phyloP scores from a whole-genome alignment of 768 basidiomycete genomes.

The Tulasnella sp. region DNA sequence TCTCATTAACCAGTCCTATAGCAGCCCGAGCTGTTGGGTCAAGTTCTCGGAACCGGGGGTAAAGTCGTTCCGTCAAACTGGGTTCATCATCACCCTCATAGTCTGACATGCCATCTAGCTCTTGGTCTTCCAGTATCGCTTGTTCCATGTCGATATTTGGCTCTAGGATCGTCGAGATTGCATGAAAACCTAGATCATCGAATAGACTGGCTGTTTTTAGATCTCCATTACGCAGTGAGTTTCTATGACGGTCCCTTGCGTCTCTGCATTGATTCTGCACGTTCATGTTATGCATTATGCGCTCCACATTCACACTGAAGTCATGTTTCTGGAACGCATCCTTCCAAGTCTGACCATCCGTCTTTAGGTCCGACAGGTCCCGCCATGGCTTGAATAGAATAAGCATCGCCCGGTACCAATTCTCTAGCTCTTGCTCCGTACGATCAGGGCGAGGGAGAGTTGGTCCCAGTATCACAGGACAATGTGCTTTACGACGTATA shows the following conservation, averaged over 20 bases:
- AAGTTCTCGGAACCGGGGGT: too few relatives aligned
- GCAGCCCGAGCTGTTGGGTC: too few relatives aligned
- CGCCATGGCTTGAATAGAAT: conserved; percentile 36
- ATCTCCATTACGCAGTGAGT: too few relatives aligned
- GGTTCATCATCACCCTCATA: too few relatives aligned
- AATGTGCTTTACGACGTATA: background rate
- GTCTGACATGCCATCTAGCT: too few relatives aligned
- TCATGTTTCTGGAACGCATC: conserved; percentile 23
- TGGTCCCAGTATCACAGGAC: conserved; percentile 30
- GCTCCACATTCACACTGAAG: conserved; percentile 9
- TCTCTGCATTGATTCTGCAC: conserved; percentile 33
- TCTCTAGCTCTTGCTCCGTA: conserved; percentile 2
- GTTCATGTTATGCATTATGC: conserved; percentile 32
- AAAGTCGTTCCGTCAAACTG: too few relatives aligned
- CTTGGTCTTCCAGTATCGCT: too few relatives aligned
- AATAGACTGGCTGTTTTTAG: too few relatives aligned
- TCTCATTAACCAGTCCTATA: too few relatives aligned
- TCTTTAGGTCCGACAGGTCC: conserved; percentile 22
- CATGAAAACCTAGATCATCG: too few relatives aligned
- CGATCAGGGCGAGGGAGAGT: conserved; percentile 27
- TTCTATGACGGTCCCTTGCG: conserved; percentile 27
- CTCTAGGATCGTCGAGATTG: too few relatives aligned
- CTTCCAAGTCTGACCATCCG: conserved; percentile 22
- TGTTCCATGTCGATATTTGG: too few relatives aligned
- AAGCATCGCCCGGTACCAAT: conserved; percentile 31